Conservation (phyloP, 23 red algal genomes). For the Gracilariopsis chorda region DNA sequence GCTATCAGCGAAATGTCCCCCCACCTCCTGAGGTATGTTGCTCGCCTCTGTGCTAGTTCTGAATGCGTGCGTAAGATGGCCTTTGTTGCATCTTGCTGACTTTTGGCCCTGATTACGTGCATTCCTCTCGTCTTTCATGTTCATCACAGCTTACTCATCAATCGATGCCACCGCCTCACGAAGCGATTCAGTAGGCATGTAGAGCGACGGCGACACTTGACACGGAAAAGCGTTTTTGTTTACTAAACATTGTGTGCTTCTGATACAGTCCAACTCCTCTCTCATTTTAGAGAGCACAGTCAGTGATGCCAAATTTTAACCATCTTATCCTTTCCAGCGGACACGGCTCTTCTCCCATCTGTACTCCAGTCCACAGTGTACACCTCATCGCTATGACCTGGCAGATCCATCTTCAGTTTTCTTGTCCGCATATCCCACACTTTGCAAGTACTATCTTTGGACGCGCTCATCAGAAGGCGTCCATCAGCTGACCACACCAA, state of each 20-base stretch:
- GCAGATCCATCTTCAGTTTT: conserved; percentile 82
- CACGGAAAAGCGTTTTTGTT: too few relatives aligned
- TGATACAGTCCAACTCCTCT: too few relatives aligned
- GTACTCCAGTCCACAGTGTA: conserved; percentile 92
- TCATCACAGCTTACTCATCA: conserved; percentile 4
- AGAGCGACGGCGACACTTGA: too few relatives aligned
- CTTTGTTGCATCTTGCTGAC: too few relatives aligned
- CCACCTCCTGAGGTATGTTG: conserved; percentile 83
- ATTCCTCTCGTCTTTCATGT: neutral
- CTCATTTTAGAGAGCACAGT: neutral
- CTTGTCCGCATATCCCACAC: conserved; percentile 69
- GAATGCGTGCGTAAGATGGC: too few relatives aligned
- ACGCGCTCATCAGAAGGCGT: conserved; percentile 75
- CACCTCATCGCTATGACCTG: conserved; percentile 98
- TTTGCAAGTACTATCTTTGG: conserved; percentile 94
- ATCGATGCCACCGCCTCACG: conserved; percentile 15
- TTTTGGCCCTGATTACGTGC: neutral
- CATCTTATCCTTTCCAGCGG: conserved; percentile 88
- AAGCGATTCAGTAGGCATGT: conserved; percentile 9
- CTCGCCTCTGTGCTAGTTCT: neutral
- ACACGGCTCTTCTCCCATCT: conserved; percentile 78
- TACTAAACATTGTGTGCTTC: too few relatives aligned
- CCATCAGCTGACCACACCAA: conserved; percentile 90
- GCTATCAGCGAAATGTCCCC: conserved; percentile 93
- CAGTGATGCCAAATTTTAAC: conserved; percentile 97